A percentile compares a stretch with the other conserved stretches of the same genome.
Evolutionary conservation across 768 basidiomycete genomes (phyloP).

Genomic region (Trametes sanguinea): DNA sequence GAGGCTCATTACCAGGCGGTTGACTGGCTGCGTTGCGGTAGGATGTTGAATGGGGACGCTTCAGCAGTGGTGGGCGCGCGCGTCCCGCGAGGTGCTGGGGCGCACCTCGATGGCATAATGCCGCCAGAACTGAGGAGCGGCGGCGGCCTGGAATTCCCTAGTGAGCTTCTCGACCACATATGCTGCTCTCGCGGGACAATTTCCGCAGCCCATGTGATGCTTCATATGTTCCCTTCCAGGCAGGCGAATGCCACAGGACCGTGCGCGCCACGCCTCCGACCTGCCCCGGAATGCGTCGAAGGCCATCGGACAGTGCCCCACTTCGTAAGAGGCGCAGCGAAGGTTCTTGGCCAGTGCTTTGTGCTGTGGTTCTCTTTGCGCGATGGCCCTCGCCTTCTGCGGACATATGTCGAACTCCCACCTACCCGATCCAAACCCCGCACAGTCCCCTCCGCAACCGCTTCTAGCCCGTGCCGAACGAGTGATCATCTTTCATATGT

Average conservation of each 20-base stretch:
- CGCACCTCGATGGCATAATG: neutral
- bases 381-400: neutral
- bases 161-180: constrained; percentile 1
- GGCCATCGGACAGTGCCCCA: neutral
- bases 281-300: neutral
- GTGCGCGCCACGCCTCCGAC: neutral
- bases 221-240: constrained; percentile 10
- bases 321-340: neutral
- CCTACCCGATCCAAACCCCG: neutral
- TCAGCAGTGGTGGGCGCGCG: no score
- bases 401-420: neutral
- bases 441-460: constrained; percentile 1
- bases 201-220: constrained; percentile 15
- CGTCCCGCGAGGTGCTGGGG: no score
- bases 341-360: neutral
- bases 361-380: no score
- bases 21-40: neutral
- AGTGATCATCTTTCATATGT: constrained; percentile 13
- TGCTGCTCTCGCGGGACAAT: constrained; percentile 18
- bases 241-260: neutral
- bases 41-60: no score
- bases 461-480: constrained; percentile 13
- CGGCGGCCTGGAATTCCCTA: constrained; percentile 7
- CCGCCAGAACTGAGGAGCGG: constrained; percentile 1
- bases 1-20: neutral